Percentiles rank a stretch among this genome's conserved stretches.
Evolutionary conservation across 2,329 filamentous ascomycete genomes (phyloP).

Genomic region (Aschersonia sp.): DNA sequence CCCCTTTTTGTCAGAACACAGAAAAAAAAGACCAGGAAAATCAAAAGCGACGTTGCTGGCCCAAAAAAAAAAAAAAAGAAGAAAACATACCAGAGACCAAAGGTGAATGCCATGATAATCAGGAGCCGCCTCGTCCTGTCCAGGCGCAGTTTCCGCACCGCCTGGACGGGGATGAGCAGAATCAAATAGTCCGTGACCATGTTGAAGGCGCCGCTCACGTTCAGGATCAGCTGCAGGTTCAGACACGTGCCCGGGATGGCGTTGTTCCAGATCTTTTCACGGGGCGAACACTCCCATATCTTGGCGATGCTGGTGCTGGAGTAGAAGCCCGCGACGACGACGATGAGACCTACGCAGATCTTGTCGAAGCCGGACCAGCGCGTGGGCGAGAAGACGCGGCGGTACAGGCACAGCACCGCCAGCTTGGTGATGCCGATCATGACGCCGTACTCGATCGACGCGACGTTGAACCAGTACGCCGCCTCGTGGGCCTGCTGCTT

Average conservation of each 20-base stretch:
- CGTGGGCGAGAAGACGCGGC: slow-evolving; percentile 4
- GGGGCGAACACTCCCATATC: slow-evolving; percentile 3
- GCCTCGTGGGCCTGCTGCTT: not conserved
- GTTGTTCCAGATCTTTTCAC: slow-evolving; percentile 4
- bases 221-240: slow-evolving; percentile 2
- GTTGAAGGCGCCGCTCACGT: slow-evolving; percentile 4
- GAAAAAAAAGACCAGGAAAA: not conserved
- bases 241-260: slow-evolving; percentile 2
- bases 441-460: slow-evolving; percentile 4
- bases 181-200: slow-evolving; percentile 2
- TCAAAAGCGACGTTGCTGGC: not conserved
- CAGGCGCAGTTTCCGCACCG: slow-evolving; percentile 2
- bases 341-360: not conserved
- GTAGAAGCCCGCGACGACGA: slow-evolving; percentile 2
- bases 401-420: slow-evolving; percentile 3
- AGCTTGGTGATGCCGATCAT: slow-evolving; percentile 4
- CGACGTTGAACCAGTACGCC: slow-evolving; percentile 4
- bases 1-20: not conserved
- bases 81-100: slow-evolving; percentile 2
- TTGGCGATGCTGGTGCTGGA: slow-evolving; percentile 2
- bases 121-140: not conserved
- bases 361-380: slow-evolving; percentile 2
- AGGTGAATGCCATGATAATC: slow-evolving; percentile 2
- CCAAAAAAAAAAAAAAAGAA: not conserved
- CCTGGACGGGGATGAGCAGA: slow-evolving; percentile 3